Percentiles rank a stretch among this genome's conserved stretches.
Conservation (phyloP, 2,329 filamentous ascomycete species). For the Arthrobotrys sphaeroides region DNA sequence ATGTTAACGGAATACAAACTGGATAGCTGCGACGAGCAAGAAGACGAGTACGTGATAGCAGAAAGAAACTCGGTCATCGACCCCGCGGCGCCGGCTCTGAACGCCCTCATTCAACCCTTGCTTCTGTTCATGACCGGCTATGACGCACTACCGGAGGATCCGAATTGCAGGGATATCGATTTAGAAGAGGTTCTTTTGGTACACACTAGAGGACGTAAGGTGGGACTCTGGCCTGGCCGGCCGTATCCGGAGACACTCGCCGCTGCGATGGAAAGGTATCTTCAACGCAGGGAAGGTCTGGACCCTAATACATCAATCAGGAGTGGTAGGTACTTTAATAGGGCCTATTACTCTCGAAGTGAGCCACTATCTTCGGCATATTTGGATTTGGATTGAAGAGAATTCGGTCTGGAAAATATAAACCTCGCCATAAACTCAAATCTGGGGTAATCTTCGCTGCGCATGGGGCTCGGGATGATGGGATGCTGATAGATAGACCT, state of each 20-base stretch:
- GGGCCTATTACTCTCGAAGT: no score
- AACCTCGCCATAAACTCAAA: no score
- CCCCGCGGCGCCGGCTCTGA: neutral
- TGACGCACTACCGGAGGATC: neutral
- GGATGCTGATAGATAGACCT: no score
- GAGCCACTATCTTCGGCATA: no score
- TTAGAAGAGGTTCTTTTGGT: neutral
- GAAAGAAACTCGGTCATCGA: neutral
- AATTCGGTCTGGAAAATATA: no score
- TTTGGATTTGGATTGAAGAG: no score
- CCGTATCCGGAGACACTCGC: neutral
- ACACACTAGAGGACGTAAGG: neutral
- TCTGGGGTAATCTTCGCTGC: no score
- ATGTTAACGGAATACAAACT: neutral
- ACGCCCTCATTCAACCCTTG: neutral
- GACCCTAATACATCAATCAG: neutral
- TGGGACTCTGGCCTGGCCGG: neutral
- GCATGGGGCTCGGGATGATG: no score
- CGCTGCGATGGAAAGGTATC: neutral
- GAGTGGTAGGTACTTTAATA: neutral
- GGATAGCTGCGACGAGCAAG: neutral
- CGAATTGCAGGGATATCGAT: neutral
- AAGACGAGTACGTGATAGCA: conserved; percentile 5
- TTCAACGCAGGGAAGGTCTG: neutral
- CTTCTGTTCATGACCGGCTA: neutral